Base-by-base conservation (phyloP, 495 filamentous ascomycete species). In the Aspergillus funiculosus region DNA sequence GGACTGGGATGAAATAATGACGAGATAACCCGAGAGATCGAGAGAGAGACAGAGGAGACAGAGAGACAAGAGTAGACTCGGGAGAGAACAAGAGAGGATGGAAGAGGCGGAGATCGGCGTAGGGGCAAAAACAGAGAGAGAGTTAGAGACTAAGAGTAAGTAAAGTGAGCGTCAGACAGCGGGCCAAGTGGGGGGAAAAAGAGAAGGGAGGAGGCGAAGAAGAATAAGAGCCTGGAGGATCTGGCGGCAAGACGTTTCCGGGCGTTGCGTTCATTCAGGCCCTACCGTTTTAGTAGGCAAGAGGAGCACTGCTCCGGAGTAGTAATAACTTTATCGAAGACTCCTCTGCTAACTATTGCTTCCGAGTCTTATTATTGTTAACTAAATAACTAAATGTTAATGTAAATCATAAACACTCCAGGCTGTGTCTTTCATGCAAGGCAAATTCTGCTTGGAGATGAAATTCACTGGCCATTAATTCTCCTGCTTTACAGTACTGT, bases 191-290 rank as follows among this genome's bases (percentile, higher is more conserved):
- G 6, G 43, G 32, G 15, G 35, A 24, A 10, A 15, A 36, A 27
- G 26, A 5, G 14, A 46, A 21, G 22, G 39, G 28, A 24, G 20
- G 22, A n/a, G n/a, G n/a, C n/a, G n/a, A n/a, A n/a, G n/a, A n/a
- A n/a, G n/a, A n/a, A n/a, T n/a, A n/a, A n/a, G n/a, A n/a, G n/a
- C n/a, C n/a, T n/a, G n/a, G n/a, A n/a, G n/a, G n/a, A n/a, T n/a
- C n/a, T 15, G 26, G 13, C 22, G 17, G 41, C 50, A 42, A 28
- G 57, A 64, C 58, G 63, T 46, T 68, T 68, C 46, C 64, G 64
- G 61, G 36, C 39, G 39, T 32, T 15, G 7, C 15, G 22, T 38
- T 30, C 39, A 30, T 7, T 6, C 20, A 42, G 39, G n/a, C n/a
- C n/a, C n/a, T n/a, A n/a, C n/a, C n/a, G n/a, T n/a, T n/a, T n/a